These are phyloP conservation scores for Vaccinium corymbosum DNA, from an alignment of 148 eudicot genomes.

Conservation along the genomic window DNA sequence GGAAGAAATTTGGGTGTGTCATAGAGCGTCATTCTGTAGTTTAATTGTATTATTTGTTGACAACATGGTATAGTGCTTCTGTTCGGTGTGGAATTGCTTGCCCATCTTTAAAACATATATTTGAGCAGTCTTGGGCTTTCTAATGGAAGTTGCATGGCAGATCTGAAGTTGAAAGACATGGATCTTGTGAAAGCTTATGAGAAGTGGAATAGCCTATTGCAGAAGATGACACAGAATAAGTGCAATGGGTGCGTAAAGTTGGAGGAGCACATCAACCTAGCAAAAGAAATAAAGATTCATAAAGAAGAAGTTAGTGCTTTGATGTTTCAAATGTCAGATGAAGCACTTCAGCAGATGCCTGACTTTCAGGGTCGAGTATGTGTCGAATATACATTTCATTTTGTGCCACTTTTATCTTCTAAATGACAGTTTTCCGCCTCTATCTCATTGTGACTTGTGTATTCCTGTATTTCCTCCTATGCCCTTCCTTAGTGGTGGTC, in stretches of 20 bases:
- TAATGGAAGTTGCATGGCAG: conserved; percentile 40
- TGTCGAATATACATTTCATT: neutral
- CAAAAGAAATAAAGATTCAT: conserved; percentile 57
- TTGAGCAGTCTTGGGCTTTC: neutral
- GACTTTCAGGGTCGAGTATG: conserved; percentile 97
- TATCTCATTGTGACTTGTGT: neutral
- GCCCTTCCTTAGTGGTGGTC: neutral
- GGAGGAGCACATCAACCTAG: conserved; percentile 75
- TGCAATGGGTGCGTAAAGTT: conserved; percentile 90
- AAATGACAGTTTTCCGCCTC: neutral
- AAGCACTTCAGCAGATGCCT: conserved; percentile 99
- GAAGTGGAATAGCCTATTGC: conserved; percentile 61
- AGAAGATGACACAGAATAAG: conserved; percentile 80
- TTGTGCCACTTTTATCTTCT: neutral
- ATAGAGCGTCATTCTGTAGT: neutral
- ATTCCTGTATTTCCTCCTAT: neutral
- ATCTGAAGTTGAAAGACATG: conserved; percentile 77
- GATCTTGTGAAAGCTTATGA: conserved; percentile 57
- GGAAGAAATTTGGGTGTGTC: neutral
- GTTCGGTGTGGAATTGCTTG: neutral
- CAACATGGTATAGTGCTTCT: neutral
- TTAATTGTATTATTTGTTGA: neutral
- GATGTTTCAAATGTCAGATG: conserved; percentile 91
- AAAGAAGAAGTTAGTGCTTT: conserved; percentile 71
- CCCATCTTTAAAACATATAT: neutral